These are phyloP conservation scores for Phytopythium aichiense DNA, from an alignment of 352 stramenopile genomes.

Conservation along the genomic window DNA sequence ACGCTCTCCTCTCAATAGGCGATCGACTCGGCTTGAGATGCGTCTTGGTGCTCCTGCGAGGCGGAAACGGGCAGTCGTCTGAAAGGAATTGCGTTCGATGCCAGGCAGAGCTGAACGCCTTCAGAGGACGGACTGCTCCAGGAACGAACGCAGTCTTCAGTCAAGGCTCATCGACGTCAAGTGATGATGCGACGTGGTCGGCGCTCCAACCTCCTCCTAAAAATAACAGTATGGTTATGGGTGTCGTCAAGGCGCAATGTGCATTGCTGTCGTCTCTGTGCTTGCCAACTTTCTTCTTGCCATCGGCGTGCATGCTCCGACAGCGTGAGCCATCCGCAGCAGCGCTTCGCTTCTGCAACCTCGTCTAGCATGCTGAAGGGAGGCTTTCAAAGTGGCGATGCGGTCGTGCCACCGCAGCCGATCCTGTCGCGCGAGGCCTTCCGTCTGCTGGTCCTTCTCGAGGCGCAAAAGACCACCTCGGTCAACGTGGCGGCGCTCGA, in stretches of 20 bases:
- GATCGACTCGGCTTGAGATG: neutral
- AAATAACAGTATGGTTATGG: neutral
- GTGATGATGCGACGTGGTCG: no score
- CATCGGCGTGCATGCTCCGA: neutral
- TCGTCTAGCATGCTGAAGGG: neutral
- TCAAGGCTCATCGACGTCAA: no score
- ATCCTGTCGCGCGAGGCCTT: constrained; percentile 69
- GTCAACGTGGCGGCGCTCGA: constrained; percentile 53
- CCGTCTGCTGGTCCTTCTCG: constrained; percentile 54
- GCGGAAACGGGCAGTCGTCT: neutral
- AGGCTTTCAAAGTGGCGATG: neutral
- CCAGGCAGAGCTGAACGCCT: neutral
- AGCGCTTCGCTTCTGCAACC: neutral
- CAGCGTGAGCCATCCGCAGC: neutral
- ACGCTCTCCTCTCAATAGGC: constrained; percentile 20
- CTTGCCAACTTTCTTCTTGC: neutral
- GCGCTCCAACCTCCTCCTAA: neutral
- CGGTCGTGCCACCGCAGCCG: constrained; percentile 13
- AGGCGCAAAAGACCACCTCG: constrained; percentile 51
- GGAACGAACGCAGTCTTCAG: neutral
- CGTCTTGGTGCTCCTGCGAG: neutral
- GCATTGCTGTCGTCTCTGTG: neutral
- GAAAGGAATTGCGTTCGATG: neutral
- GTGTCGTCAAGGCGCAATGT: neutral
- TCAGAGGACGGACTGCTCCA: neutral